Conservation (phyloP, 768 basidiomycete genomes). For the Cystobasidium tubakii region DNA sequence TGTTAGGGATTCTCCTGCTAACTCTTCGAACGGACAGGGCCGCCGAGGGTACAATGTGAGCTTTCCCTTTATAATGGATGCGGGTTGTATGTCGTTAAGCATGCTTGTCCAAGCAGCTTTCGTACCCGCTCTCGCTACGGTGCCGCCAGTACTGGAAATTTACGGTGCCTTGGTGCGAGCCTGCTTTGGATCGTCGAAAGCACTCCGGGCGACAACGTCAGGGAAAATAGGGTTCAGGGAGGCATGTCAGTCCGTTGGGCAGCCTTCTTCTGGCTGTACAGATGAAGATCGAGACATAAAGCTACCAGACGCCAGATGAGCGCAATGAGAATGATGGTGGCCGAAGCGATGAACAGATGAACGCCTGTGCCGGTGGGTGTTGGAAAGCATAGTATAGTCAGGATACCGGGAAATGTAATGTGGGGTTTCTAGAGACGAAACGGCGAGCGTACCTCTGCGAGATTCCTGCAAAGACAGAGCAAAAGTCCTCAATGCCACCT, state of each 20-base stretch:
- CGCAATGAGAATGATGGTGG: not conserved
- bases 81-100: no score
- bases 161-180: slow-evolving; percentile 26
- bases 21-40: no score
- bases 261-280: not conserved
- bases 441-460: not conserved
- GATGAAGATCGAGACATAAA: not conserved
- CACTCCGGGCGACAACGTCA: no score
- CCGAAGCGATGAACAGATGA: not conserved
- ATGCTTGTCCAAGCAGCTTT: not conserved
- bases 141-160: slow-evolving; percentile 30
- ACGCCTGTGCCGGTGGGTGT: no score
- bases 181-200: not conserved
- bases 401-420: no score
- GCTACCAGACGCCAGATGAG: not conserved
- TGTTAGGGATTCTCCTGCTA: no score
- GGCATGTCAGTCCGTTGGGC: not conserved
- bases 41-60: not conserved
- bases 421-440: no score
- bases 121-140: slow-evolving; percentile 12
- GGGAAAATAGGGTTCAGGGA: no score
- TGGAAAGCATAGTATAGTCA: no score
- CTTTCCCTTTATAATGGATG: not conserved
- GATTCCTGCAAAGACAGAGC: not conserved
- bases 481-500: not conserved